phyloP scores from a whole-genome alignment of 1,284 basidiomycete genomes.

The Ganoderma meredithae region DNA sequence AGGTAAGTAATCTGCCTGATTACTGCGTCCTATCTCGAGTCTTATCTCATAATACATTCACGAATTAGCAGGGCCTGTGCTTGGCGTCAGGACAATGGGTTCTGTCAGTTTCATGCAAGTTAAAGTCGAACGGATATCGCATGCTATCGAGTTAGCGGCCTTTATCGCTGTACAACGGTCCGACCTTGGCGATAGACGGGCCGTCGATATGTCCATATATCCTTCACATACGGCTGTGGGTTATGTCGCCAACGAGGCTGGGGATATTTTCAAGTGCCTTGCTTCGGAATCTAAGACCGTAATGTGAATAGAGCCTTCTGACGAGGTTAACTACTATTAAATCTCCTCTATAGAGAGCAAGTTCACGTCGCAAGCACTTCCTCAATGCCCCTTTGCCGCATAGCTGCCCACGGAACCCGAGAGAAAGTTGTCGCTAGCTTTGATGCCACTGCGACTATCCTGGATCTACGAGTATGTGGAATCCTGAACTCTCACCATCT shows the following conservation, averaged over 20 bases:
- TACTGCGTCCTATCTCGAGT: neutral
- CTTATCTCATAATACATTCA: neutral
- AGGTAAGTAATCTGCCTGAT: slow-evolving; percentile 10
- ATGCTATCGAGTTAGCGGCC: slow-evolving; percentile 17
- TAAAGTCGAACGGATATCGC: slow-evolving; percentile 14
- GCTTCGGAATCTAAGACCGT: slow-evolving; percentile 19
- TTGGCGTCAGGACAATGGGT: slow-evolving; percentile 35
- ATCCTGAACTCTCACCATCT: neutral
- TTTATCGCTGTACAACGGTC: slow-evolving; percentile 45
- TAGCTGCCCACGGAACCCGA: slow-evolving; percentile 15
- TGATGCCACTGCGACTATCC: slow-evolving; percentile 41
- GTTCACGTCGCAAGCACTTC: slow-evolving; percentile 10
- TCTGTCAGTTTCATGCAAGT: slow-evolving; percentile 28
- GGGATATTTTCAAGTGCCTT: slow-evolving; percentile 50
- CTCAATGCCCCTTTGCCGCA: slow-evolving; percentile 11
- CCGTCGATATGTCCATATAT: slow-evolving; percentile 48
- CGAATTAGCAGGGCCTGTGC: slow-evolving; percentile 13
- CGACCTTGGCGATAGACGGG: slow-evolving; percentile 48
- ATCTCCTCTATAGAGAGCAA: slow-evolving; percentile 23
- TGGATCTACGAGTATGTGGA: slow-evolving; percentile 58
- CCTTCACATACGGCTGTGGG: slow-evolving; percentile 26
- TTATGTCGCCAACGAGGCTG: slow-evolving; percentile 53
- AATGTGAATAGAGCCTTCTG: slow-evolving; percentile 23
- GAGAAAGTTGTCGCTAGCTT: slow-evolving; percentile 43
- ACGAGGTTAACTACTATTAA: no score